Base-by-base conservation (phyloP, 2,329 filamentous ascomycete species). In the Plectosphaerella cucumerina region DNA sequence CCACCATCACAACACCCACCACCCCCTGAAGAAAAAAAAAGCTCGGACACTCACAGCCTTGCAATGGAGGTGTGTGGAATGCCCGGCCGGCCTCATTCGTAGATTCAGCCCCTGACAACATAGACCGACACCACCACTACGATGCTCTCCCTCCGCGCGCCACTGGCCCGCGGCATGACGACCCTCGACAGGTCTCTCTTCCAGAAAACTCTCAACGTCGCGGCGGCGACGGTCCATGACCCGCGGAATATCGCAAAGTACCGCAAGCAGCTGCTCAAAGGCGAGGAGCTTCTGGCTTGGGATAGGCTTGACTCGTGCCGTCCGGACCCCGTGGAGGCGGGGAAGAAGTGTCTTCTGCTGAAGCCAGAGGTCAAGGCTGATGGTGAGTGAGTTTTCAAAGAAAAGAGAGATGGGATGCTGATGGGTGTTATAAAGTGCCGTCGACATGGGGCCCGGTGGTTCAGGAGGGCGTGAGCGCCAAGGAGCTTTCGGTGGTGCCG, bases 101-200 rank as follows among this genome's bases (percentile, higher is more conserved):
- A 11, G 26, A 31, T 5, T 31, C 6, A 31, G 12, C 6, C n/a
- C 17, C 39, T 17, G n/a, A 42, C 39, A 18, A 42, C n/a, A 42
- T 11, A 42, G 39, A 18, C 34, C 49, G 42, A 46, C 11, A 18
- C 9, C 5, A 21, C 14, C n/a, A 12, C 37, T 15, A 42, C 44
- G 44, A 84, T 83, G 80, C 74, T 71, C 56, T 64, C 82, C 47
- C 89, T 96, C 68, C 84, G 86, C 58, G 90, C 91, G 44, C 91
- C 92, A 21, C 76, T 91, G 53, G 86, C 93, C 60, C 87, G 89
- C 67, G 85, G 86, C 53, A 89, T 90, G 74, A 85, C 85, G 64
- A 80, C 82, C 47, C 82, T 99, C 56, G 92, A 99, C 72, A 85
- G 89, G 58, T 79, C 86, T 15, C 85, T 95, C 56, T 97, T 97